These are phyloP conservation scores for Moniliophthora roreri DNA, from an alignment of 1,284 basidiomycete species.

Conservation along the genomic window DNA sequence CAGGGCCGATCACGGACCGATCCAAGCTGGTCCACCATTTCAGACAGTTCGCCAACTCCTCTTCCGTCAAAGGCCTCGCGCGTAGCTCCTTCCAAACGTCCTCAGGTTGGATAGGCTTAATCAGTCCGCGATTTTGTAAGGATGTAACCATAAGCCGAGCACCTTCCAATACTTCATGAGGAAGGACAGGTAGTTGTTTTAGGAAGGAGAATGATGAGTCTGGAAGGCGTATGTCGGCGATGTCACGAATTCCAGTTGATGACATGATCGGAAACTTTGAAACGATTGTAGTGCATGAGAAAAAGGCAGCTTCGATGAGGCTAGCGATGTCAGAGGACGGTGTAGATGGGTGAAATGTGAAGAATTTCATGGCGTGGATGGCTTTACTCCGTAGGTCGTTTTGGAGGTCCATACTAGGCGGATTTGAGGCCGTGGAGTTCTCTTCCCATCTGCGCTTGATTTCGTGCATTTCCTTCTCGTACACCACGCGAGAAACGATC, in stretches of 20 bases:
- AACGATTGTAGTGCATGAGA: slow-evolving; percentile 55
- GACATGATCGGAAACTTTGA: slow-evolving; percentile 76
- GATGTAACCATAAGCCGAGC: slow-evolving; percentile 66
- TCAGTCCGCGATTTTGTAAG: slow-evolving; percentile 66
- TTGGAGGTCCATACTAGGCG: slow-evolving; percentile 40
- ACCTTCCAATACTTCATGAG: slow-evolving; percentile 63
- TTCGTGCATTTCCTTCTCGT: slow-evolving; percentile 79
- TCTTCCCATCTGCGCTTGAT: slow-evolving; percentile 59
- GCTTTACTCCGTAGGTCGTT: slow-evolving; percentile 61
- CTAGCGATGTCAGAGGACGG: slow-evolving; percentile 84
- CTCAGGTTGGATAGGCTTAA: slow-evolving; percentile 82
- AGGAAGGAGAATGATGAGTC: slow-evolving; percentile 81
- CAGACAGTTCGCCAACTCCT: slow-evolving; percentile 82
- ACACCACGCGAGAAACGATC: slow-evolving; percentile 79
- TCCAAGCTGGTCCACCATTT: slow-evolving; percentile 86
- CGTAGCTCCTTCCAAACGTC: slow-evolving; percentile 87
- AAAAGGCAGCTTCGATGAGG: slow-evolving; percentile 84
- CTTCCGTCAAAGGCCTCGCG: slow-evolving; percentile 67
- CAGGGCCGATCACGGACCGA: slow-evolving; percentile 41
- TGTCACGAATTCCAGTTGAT: slow-evolving; percentile 72
- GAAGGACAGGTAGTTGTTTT: slow-evolving; percentile 77
- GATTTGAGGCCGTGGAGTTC: slow-evolving; percentile 30
- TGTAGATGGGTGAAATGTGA: slow-evolving; percentile 85
- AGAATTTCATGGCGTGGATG: slow-evolving; percentile 86
- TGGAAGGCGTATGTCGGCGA: slow-evolving; percentile 76